Conservation (phyloP, 2,329 filamentous ascomycete species). For the Alternaria burnsii region DNA sequence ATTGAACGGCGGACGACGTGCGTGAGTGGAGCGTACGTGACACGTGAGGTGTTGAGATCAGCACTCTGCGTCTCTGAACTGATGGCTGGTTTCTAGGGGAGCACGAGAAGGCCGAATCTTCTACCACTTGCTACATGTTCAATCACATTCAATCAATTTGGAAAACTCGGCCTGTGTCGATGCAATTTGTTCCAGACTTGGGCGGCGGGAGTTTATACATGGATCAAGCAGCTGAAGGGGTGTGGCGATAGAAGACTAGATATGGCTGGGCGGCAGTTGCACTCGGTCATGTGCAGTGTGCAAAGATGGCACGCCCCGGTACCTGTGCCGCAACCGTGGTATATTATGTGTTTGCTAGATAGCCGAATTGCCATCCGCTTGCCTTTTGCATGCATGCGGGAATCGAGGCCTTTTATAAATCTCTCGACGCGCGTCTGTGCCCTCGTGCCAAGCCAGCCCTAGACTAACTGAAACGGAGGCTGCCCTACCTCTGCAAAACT, state of each 20-base stretch:
- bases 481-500: constrained; percentile 34
- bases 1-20: background rate
- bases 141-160: too few species aligned
- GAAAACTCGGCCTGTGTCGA: too few species aligned
- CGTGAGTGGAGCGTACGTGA: constrained; percentile 1
- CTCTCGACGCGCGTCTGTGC: constrained; percentile 18
- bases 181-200: too few species aligned
- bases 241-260: background rate
- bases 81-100: background rate
- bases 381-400: background rate
- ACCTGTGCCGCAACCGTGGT: background rate
- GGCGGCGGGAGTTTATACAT: background rate
- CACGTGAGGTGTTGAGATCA: constrained; percentile 5
- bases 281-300: constrained; percentile 2
- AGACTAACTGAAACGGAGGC: constrained; percentile 34
- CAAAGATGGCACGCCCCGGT: background rate
- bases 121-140: too few species aligned
- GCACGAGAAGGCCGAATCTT: background rate
- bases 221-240: background rate
- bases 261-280: constrained; percentile 7
- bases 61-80: background rate
- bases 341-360: background rate
- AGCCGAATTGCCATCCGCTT: background rate
- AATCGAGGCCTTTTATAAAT: background rate
- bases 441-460: constrained; percentile 20